Evolutionary conservation across 73 alveolate species (phyloP).

Genomic region (Tetrahymena elliotti): DNA sequence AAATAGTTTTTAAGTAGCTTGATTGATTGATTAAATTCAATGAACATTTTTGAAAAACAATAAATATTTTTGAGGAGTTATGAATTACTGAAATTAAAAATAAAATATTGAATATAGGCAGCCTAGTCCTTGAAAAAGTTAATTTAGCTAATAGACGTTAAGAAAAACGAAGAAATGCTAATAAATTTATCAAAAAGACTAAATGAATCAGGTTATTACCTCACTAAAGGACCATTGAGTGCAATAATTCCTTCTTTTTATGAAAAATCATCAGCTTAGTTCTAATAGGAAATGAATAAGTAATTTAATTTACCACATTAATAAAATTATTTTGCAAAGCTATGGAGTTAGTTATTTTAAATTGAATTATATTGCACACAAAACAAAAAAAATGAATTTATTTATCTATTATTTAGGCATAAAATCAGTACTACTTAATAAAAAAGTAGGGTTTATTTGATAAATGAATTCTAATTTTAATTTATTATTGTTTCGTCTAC

Average conservation of each 20-base stretch:
- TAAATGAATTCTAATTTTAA: background rate
- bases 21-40: background rate
- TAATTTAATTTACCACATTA: background rate
- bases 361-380: too few species aligned
- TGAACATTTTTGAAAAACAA: background rate
- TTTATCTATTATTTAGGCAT: too few species aligned
- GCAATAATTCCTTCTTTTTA: conserved; percentile 53
- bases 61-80: background rate
- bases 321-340: background rate
- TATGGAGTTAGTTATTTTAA: background rate
- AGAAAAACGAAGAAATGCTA: conserved; percentile 52
- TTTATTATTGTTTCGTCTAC: background rate
- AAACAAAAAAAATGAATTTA: background rate
- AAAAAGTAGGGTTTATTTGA: background rate
- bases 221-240: conserved; percentile 60
- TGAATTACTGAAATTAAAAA: background rate
- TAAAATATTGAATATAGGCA: conserved; percentile 29
- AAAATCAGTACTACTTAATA: too few species aligned
- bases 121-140: conserved; percentile 48
- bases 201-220: conserved; percentile 62
- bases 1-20: too few species aligned
- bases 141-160: conserved; percentile 33
- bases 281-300: conserved; percentile 41
- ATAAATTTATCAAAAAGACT: conserved; percentile 53
- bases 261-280: conserved; percentile 47